phyloP scores from a whole-genome alignment of 2,329 filamentous ascomycete genomes.

The Fonsecaea multimorphosa region DNA sequence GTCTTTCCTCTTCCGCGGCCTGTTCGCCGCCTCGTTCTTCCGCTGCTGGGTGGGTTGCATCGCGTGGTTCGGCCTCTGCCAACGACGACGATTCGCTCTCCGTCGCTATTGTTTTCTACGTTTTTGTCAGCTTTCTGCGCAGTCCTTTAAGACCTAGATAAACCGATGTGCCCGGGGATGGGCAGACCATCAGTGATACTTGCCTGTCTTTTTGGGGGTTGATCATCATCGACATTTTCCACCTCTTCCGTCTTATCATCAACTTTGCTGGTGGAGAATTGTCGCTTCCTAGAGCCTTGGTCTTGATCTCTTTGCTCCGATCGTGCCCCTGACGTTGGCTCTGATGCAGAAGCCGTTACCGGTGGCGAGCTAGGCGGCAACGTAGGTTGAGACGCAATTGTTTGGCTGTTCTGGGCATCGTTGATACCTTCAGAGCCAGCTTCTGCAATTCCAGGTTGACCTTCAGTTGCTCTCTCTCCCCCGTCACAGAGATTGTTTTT shows the following conservation, averaged over 20 bases:
- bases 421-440: not conserved
- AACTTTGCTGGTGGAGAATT: not conserved
- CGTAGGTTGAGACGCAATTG: not conserved
- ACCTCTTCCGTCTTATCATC: not conserved
- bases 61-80: not conserved
- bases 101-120: not conserved
- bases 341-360: not conserved
- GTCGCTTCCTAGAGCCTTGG: not conserved
- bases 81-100: not conserved
- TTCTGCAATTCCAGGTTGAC: not conserved
- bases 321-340: too few species aligned
- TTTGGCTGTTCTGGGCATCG: not conserved
- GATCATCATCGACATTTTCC: not conserved
- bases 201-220: not conserved
- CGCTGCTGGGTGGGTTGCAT: not conserved
- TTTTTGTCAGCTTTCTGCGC: slow-evolving; percentile 1
- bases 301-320: not conserved
- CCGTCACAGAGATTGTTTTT: not conserved
- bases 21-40: not conserved
- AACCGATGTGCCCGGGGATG: not conserved
- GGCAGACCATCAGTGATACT: not conserved
- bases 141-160: not conserved
- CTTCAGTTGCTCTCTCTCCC: not conserved
- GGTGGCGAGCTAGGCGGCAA: not conserved
- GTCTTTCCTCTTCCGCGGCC: too few species aligned